phyloP scores from a whole-genome alignment of 164 flowering plant species.

The Nymphaea thermarum region DNA sequence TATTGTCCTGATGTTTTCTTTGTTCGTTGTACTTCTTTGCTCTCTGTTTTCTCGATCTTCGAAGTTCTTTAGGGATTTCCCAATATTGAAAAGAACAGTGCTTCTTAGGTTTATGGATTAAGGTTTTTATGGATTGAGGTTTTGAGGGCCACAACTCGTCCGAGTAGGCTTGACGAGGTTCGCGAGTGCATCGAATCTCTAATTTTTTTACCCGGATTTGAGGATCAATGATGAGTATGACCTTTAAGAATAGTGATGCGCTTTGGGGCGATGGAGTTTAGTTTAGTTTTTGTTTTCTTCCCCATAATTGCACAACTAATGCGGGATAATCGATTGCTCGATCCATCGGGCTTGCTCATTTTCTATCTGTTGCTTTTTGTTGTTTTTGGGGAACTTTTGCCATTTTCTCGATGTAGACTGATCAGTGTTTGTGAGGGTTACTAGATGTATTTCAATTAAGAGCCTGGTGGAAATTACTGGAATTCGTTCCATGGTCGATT shows the following conservation, averaged over 20 bases:
- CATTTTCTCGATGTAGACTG: too few species aligned
- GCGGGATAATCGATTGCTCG: background rate
- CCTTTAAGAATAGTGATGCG: background rate
- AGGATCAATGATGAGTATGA: background rate
- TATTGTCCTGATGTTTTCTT: background rate
- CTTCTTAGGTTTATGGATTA: background rate
- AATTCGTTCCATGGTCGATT: background rate
- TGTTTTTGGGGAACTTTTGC: background rate
- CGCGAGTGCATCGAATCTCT: background rate
- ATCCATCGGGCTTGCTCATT: background rate
- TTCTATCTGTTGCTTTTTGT: background rate
- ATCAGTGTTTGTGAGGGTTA: background rate
- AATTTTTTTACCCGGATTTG: background rate
- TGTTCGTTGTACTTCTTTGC: background rate
- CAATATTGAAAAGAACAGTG: background rate
- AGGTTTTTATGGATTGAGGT: too few species aligned
- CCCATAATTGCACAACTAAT: too few species aligned
- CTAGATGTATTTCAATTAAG: background rate
- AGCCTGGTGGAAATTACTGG: background rate
- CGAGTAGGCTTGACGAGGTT: too few species aligned
- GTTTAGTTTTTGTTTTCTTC: too few species aligned
- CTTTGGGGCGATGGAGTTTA: too few species aligned
- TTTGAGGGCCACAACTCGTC: too few species aligned
- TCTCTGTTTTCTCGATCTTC: background rate
- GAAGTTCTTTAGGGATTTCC: background rate